Evolutionary conservation across 1,284 basidiomycete genomes (phyloP).

Genomic region (Porodaedalea pini): DNA sequence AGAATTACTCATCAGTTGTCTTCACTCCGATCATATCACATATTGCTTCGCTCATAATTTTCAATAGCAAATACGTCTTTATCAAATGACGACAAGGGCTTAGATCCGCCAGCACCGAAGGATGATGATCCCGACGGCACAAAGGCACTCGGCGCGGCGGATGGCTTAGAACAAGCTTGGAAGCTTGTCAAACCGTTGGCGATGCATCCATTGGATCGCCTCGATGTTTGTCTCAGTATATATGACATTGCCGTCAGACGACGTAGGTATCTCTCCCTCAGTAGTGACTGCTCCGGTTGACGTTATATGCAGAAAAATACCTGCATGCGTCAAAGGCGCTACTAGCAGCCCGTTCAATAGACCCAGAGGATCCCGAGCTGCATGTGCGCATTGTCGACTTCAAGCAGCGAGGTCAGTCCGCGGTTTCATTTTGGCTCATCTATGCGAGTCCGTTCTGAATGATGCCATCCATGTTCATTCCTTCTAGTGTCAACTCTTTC

Average conservation of each 20-base stretch:
- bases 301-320: slow-evolving; percentile 59
- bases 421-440: neutral
- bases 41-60: slow-evolving; percentile 8
- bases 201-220: slow-evolving; percentile 45
- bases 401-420: slow-evolving; percentile 46
- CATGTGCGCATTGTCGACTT: slow-evolving; percentile 73
- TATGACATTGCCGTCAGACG: slow-evolving; percentile 83
- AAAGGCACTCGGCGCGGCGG: slow-evolving; percentile 60
- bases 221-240: slow-evolving; percentile 71
- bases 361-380: slow-evolving; percentile 60
- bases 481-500: slow-evolving; percentile 39
- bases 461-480: neutral
- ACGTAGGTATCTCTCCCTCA: slow-evolving; percentile 44
- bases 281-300: neutral
- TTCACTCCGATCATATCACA: slow-evolving; percentile 7
- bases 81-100: slow-evolving; percentile 71
- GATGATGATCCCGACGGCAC: slow-evolving; percentile 86
- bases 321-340: slow-evolving; percentile 77
- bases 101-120: slow-evolving; percentile 53
- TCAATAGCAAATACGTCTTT: slow-evolving; percentile 32
- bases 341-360: slow-evolving; percentile 52
- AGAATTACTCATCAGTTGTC: slow-evolving; percentile 17
- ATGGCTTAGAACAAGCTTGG: slow-evolving; percentile 75
- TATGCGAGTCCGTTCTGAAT: slow-evolving; percentile 7
- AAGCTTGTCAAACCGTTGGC: slow-evolving; percentile 72